Conservation (phyloP, 2,329 filamentous ascomycete species). For the Arachnomyces sp. region DNA sequence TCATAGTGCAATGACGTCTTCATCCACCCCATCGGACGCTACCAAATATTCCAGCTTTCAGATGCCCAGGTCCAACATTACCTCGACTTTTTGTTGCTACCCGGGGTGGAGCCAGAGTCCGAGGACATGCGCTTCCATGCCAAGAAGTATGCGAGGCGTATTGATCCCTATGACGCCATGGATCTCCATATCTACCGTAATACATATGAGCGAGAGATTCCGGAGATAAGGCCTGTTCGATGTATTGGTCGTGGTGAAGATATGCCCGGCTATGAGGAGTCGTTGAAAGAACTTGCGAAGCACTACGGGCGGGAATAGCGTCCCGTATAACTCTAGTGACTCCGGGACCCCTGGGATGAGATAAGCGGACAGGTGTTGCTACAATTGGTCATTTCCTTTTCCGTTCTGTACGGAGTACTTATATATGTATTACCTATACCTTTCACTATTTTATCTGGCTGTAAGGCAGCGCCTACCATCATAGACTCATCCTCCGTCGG, state of each 20-base stretch:
- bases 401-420: too few relatives aligned
- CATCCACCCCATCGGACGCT: slow-evolving; percentile 6
- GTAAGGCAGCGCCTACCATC: too few relatives aligned
- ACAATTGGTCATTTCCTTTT: too few relatives aligned
- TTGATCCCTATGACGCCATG: slow-evolving; percentile 6
- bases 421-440: too few relatives aligned
- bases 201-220: slow-evolving; percentile 5
- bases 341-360: too few relatives aligned
- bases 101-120: background rate
- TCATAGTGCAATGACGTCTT: slow-evolving; percentile 7
- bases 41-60: slow-evolving; percentile 3
- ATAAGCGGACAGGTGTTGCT: too few relatives aligned
- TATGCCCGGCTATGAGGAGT: slow-evolving; percentile 4
- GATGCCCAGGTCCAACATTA: slow-evolving; percentile 6
- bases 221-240: background rate
- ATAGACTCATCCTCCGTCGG: too few relatives aligned
- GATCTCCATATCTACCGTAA: slow-evolving; percentile 7
- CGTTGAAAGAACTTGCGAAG: slow-evolving; percentile 2
- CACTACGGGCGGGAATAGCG: too few relatives aligned
- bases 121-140: slow-evolving; percentile 5
- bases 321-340: too few relatives aligned
- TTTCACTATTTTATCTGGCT: too few relatives aligned
- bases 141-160: slow-evolving; percentile 7
- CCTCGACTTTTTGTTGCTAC: slow-evolving; percentile 3
- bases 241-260: slow-evolving; percentile 2